phyloP scores from a whole-genome alignment of 2,329 filamentous ascomycete species.

The Arachnomyces sp. region DNA sequence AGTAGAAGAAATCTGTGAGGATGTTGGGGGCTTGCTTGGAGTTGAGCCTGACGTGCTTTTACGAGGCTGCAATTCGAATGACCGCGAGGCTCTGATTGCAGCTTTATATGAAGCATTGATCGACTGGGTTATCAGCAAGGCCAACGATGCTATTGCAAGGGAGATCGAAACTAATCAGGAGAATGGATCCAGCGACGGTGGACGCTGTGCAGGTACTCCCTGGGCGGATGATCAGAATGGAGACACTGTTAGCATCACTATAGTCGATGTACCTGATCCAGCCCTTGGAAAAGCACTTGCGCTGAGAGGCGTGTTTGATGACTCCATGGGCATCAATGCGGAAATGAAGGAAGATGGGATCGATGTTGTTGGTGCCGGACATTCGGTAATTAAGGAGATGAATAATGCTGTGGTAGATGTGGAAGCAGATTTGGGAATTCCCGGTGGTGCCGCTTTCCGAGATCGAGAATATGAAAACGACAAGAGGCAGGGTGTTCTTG shows the following conservation, averaged over 20 bases:
- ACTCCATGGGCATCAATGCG: constrained; percentile 82
- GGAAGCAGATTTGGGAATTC: constrained; percentile 71
- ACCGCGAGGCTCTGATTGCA: constrained; percentile 72
- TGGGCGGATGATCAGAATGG: constrained; percentile 62
- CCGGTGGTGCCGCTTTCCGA: constrained; percentile 56
- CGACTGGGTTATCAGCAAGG: constrained; percentile 86
- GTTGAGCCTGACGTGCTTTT: constrained; percentile 77
- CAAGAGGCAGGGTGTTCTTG: constrained; percentile 71
- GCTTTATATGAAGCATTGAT: constrained; percentile 90
- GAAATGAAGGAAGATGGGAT: constrained; percentile 97
- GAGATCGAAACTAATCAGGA: constrained; percentile 62
- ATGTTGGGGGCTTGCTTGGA: constrained; percentile 78
- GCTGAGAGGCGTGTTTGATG: constrained; percentile 86
- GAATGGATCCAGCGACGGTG: constrained; percentile 60
- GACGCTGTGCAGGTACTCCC: constrained; percentile 55
- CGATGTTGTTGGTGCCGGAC: constrained; percentile 63
- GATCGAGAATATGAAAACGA: constrained; percentile 75
- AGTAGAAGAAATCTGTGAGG: constrained; percentile 79
- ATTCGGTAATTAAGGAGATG: constrained; percentile 82
- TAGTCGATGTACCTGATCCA: constrained; percentile 77
- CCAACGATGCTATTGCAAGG: constrained; percentile 72
- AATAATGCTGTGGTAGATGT: constrained; percentile 69
- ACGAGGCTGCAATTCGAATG: constrained; percentile 72
- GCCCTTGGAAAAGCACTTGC: constrained; percentile 79
- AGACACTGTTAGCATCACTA: constrained; percentile 81